Evolutionary conservation across 2,329 filamentous ascomycete genomes (phyloP).

Genomic region (Neonectria ditissima): DNA sequence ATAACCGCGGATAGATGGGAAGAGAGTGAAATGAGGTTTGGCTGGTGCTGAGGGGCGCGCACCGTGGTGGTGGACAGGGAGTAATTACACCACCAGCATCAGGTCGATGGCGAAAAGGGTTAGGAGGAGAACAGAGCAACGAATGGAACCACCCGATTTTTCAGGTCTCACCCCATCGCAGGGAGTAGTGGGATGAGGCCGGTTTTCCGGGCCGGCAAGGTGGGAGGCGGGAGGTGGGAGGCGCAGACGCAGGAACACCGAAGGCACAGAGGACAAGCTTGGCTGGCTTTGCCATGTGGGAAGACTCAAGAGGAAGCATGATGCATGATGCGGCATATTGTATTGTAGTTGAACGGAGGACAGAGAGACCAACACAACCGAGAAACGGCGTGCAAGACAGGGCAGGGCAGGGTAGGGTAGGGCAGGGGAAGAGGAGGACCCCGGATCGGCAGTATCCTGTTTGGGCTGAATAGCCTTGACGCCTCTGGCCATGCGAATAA

Average conservation of each 20-base stretch:
- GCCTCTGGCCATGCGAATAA: neutral
- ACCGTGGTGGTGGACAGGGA: neutral
- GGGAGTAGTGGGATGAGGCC: conserved; percentile 2
- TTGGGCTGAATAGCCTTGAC: conserved; percentile 3
- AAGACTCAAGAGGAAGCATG: neutral
- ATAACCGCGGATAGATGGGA: neutral
- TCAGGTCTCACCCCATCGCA: neutral
- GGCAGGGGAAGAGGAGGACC: conserved; percentile 14
- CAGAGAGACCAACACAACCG: neutral
- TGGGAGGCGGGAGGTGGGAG: neutral
- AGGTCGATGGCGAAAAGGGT: neutral
- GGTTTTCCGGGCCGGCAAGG: neutral
- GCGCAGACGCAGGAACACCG: neutral
- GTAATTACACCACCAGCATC: neutral
- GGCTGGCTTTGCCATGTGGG: conserved; percentile 1
- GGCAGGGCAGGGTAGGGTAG: too few species aligned
- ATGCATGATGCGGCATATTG: neutral
- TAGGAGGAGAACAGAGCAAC: neutral
- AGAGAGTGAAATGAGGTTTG: neutral
- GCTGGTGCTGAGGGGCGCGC: neutral
- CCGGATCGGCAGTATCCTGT: conserved; percentile 38
- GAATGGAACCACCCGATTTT: neutral
- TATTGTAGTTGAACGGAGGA: neutral
- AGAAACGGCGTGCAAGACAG: conserved; percentile 26
- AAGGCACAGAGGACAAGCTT: neutral